A percentile compares a stretch with the other conserved stretches of the same genome.
These are phyloP conservation scores for Rhododendron griersonianum DNA, from an alignment of 148 eudicot species.

Conservation along the genomic window DNA sequence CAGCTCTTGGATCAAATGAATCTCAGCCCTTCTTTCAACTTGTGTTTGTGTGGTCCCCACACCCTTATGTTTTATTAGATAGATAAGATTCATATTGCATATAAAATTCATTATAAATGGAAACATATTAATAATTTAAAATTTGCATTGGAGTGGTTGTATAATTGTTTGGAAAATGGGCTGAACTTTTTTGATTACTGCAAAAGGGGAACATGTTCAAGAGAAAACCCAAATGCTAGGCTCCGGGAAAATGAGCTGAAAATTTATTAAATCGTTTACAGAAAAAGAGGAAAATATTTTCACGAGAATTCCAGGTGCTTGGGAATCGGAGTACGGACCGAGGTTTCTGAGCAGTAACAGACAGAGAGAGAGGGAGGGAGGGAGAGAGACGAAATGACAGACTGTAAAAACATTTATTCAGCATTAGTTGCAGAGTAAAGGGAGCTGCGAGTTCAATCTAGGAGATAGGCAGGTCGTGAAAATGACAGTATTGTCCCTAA, in stretches of 20 bases:
- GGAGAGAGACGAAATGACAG: background rate
- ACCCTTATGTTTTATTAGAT: too few relatives aligned
- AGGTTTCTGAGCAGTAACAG: background rate
- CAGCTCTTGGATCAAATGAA: too few relatives aligned
- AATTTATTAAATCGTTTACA: background rate
- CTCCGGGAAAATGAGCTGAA: background rate
- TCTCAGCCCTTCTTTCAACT: too few relatives aligned
- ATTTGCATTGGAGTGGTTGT: too few relatives aligned
- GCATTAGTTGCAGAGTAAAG: slow-evolving; percentile 9
- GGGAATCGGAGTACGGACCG: slow-evolving; percentile 4
- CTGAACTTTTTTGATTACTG: background rate
- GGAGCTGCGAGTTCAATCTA: slow-evolving; percentile 5
- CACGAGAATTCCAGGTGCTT: slow-evolving; percentile 1
- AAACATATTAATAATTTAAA: too few relatives aligned
- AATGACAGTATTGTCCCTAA: background rate
- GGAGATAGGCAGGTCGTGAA: background rate
- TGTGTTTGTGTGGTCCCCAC: too few relatives aligned
- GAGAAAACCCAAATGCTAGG: background rate
- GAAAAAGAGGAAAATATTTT: background rate
- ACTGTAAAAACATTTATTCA: background rate
- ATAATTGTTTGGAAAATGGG: too few relatives aligned
- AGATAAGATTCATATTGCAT: too few relatives aligned
- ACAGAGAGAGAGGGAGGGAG: background rate
- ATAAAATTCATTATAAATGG: too few relatives aligned
- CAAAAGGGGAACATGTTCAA: background rate